phyloP scores from a whole-genome alignment of 257 asterid genomes.

The Fraxinus quadrangulata region DNA sequence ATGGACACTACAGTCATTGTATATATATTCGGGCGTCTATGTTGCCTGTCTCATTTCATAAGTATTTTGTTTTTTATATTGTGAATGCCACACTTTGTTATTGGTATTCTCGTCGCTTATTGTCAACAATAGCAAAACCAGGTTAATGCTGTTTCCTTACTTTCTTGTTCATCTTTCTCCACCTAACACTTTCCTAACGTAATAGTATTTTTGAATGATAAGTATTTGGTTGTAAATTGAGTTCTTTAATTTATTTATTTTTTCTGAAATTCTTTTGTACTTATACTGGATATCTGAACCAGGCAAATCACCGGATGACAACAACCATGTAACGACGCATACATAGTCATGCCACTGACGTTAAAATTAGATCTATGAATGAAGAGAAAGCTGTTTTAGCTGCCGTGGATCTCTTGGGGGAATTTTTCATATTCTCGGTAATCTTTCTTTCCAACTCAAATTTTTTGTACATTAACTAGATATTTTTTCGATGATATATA shows the following conservation, averaged over 20 bases:
- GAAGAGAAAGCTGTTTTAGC: constrained; percentile 97
- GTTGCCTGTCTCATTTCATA: no score
- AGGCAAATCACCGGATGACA: constrained; percentile 84
- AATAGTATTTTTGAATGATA: no score
- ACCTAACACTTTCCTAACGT: no score
- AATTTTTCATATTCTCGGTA: constrained; percentile 81
- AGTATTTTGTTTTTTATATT: no score
- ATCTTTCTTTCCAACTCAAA: constrained; percentile 28
- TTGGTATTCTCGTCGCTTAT: no score
- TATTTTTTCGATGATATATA: background rate
- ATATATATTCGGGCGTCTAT: no score
- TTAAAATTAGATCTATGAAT: constrained; percentile 84
- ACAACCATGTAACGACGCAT: constrained; percentile 88
- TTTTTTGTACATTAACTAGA: constrained; percentile 5
- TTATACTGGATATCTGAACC: constrained; percentile 27
- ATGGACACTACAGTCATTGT: no score
- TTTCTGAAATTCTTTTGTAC: constrained; percentile 11
- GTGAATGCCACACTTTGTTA: no score
- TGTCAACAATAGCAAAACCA: no score
- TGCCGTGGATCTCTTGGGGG: constrained; percentile 92
- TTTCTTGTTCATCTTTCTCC: no score
- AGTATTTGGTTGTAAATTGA: background rate
- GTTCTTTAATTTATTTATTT: background rate
- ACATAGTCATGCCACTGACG: constrained; percentile 88
- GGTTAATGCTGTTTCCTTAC: no score